These are phyloP conservation scores for Trifolium subterraneum DNA, from an alignment of 306 rosid genomes.

Conservation along the genomic window DNA sequence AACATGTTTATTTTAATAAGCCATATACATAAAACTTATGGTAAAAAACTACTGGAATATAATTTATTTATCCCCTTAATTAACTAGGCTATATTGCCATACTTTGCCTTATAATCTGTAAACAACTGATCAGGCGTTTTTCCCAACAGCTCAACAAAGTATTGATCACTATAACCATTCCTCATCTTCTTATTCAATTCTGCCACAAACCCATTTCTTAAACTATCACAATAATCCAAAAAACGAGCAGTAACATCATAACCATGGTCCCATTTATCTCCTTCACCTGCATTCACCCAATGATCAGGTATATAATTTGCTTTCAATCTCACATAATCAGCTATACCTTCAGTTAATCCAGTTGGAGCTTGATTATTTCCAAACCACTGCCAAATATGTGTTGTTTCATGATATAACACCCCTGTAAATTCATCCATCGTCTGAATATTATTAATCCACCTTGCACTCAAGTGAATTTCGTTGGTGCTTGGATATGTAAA, in stretches of 20 bases:
- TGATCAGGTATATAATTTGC: constrained; percentile 46
- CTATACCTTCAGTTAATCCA: constrained; percentile 60
- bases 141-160: constrained; percentile 49
- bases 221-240: constrained; percentile 56
- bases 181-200: constrained; percentile 51
- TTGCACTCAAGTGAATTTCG: constrained; percentile 51
- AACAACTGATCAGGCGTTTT: constrained; percentile 56
- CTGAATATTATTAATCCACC: constrained; percentile 31
- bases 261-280: constrained; percentile 57
- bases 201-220: constrained; percentile 55
- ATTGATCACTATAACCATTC: constrained; percentile 45
- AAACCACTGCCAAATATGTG: constrained; percentile 73
- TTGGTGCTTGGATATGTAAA: constrained; percentile 14
- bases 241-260: constrained; percentile 56
- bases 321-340: constrained; percentile 58
- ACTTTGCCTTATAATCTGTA: constrained; percentile 61
- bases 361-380: constrained; percentile 46
- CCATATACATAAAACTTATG: no score
- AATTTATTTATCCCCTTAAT: background rate
- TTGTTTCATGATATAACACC: constrained; percentile 56
- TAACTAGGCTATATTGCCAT: constrained; percentile 37
- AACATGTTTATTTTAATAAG: no score
- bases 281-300: constrained; percentile 48
- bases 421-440: constrained; percentile 49
- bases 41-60: background rate